phyloP scores from a whole-genome alignment of 306 rosid species.

The Dalbergia oliveri region DNA sequence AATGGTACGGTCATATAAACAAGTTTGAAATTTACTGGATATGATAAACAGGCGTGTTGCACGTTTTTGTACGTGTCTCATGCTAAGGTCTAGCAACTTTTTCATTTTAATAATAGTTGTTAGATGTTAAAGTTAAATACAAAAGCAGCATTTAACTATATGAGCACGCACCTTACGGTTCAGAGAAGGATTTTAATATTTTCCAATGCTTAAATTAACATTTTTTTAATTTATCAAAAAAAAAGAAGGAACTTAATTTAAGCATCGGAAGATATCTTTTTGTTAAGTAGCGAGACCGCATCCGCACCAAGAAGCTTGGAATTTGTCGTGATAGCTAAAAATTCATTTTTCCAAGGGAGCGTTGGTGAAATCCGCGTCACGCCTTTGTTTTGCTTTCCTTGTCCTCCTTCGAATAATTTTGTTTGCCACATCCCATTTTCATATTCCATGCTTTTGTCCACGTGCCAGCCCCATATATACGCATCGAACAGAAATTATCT shows the following conservation, averaged over 20 bases:
- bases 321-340: conserved; percentile 44
- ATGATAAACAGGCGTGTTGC: background rate
- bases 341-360: conserved; percentile 48
- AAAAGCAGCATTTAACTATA: background rate
- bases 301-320: conserved; percentile 66
- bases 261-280: background rate
- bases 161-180: background rate
- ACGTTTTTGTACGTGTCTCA: background rate
- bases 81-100: background rate
- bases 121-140: background rate
- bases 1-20: background rate
- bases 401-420: conserved; percentile 50
- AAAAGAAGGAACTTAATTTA: too few species aligned
- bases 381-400: conserved; percentile 15
- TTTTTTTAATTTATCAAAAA: too few species aligned
- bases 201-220: too few species aligned
- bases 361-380: conserved; percentile 68
- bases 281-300: conserved; percentile 1
- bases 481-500: background rate
- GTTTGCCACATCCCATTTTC: conserved; percentile 48
- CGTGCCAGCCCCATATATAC: background rate
- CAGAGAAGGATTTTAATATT: background rate
- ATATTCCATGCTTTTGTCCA: conserved; percentile 34
- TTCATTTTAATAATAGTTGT: background rate
- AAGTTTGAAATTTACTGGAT: background rate